Evolutionary conservation across 2,329 filamentous ascomycete species (phyloP).

Genomic region (Ophiocordyceps australis): DNA sequence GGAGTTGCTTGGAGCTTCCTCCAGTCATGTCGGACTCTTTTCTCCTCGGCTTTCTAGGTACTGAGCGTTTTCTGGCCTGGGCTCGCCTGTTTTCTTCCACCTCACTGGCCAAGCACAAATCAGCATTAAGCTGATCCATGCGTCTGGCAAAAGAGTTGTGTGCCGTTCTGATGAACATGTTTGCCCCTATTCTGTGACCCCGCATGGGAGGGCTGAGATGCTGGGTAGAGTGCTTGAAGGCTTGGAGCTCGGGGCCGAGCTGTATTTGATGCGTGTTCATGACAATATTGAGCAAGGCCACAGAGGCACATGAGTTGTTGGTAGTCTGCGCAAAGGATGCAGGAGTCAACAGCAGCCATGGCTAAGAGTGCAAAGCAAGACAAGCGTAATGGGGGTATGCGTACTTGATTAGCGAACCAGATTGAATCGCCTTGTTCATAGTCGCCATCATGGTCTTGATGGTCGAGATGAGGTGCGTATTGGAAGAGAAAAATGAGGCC

Average conservation of each 20-base stretch:
- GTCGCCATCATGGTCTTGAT: conserved; percentile 33
- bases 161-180: conserved; percentile 57
- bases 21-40: too few relatives aligned
- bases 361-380: too few relatives aligned
- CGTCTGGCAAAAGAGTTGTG: conserved; percentile 80
- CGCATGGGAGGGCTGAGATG: conserved; percentile 52
- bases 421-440: conserved; percentile 29
- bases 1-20: conserved; percentile 8
- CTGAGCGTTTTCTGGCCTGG: conserved; percentile 11
- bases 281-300: conserved; percentile 81
- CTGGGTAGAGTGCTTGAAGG: conserved; percentile 57
- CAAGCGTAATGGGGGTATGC: conserved; percentile 6
- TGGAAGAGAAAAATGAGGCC: conserved; percentile 83
- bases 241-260: conserved; percentile 50
- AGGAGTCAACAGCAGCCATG: too few relatives aligned
- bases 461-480: conserved; percentile 27
- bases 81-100: conserved; percentile 18
- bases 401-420: conserved; percentile 89
- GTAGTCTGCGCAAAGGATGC: conserved; percentile 36
- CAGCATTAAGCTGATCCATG: conserved; percentile 57
- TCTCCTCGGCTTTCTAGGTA: conserved; percentile 19
- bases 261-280: conserved; percentile 58
- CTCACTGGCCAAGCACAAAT: conserved; percentile 45
- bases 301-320: conserved; percentile 76
- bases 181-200: conserved; percentile 57